These are phyloP conservation scores for Paraphaeosphaeria sporulosa DNA, from an alignment of 2,329 filamentous ascomycete genomes.

Conservation along the genomic window DNA sequence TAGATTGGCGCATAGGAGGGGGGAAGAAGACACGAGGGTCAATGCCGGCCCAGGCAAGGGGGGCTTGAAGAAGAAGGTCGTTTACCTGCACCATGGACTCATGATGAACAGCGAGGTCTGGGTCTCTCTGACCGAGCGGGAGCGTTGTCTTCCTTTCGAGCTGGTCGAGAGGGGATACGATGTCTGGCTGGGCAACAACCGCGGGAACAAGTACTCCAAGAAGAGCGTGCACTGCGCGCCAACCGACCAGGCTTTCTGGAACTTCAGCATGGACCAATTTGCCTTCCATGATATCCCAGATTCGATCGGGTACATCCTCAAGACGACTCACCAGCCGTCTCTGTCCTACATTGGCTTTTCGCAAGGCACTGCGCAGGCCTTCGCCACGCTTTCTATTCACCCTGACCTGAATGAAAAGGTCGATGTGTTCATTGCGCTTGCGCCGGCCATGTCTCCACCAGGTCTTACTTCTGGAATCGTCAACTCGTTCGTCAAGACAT, in stretches of 20 bases:
- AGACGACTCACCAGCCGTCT: slow-evolving; percentile 80
- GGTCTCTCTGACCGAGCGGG: slow-evolving; percentile 88
- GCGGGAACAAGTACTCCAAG: slow-evolving; percentile 99
- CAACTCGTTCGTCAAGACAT: slow-evolving; percentile 91
- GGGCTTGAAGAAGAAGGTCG: slow-evolving; percentile 76
- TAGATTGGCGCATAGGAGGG: slow-evolving; percentile 80
- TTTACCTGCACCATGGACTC: slow-evolving; percentile 93
- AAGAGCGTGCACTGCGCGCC: slow-evolving; percentile 83
- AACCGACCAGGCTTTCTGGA: slow-evolving; percentile 82
- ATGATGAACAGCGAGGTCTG: slow-evolving; percentile 99
- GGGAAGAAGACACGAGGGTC: slow-evolving; percentile 79
- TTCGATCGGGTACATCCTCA: slow-evolving; percentile 89
- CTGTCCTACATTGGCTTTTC: slow-evolving; percentile 97
- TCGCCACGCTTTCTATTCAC: slow-evolving; percentile 90
- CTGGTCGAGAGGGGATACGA: slow-evolving; percentile 92
- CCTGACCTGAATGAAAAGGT: slow-evolving; percentile 91
- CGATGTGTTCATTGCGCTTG: slow-evolving; percentile 94
- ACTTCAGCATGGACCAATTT: slow-evolving; percentile 98
- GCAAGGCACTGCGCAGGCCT: slow-evolving; percentile 95
- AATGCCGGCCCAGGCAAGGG: slow-evolving; percentile 70
- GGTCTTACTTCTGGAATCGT: slow-evolving; percentile 90
- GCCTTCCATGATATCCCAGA: slow-evolving; percentile 97
- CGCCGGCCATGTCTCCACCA: slow-evolving; percentile 94
- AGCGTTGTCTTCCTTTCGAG: slow-evolving; percentile 86
- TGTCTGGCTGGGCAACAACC: slow-evolving; percentile 97